Percentiles rank a stretch among this genome's conserved stretches.
Conservation (phyloP, 352 stramenopile genomes). For the Poterioochromonas sp. region DNA sequence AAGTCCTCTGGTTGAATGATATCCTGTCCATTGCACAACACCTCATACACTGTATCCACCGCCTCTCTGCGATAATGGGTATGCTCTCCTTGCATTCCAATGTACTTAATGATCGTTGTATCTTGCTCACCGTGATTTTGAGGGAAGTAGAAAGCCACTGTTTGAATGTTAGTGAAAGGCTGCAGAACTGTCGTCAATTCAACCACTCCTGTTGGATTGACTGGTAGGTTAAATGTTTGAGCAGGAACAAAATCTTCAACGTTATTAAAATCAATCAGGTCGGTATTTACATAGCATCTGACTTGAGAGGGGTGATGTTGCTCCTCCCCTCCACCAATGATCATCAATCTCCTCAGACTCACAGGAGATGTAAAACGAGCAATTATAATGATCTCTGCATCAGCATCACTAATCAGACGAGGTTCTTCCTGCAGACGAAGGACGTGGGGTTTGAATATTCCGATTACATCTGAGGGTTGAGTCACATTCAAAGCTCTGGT, state of each 20-base stretch:
- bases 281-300: slow-evolving; percentile 2
- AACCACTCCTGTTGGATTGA: background rate
- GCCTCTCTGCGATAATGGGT: slow-evolving; percentile 22
- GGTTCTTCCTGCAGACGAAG: background rate
- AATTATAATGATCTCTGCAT: slow-evolving; percentile 20
- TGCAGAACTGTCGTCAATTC: slow-evolving; percentile 2
- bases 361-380: slow-evolving; percentile 16
- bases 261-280: background rate
- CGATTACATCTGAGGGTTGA: background rate
- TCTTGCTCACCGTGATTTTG: slow-evolving; percentile 1
- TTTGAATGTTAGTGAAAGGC: slow-evolving; percentile 4
- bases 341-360: background rate
- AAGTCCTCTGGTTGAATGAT: background rate
- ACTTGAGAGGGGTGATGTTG: background rate
- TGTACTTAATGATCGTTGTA: slow-evolving; percentile 4
- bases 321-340: background rate
- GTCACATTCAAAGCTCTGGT: slow-evolving; percentile 3
- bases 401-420: slow-evolving; percentile 17
- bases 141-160: background rate
- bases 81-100: slow-evolving; percentile 25
- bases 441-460: slow-evolving; percentile 17
- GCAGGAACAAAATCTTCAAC: background rate
- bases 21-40: slow-evolving; percentile 27
- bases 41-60: slow-evolving; percentile 19
- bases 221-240: slow-evolving; percentile 10